These are phyloP conservation scores for Schizonepeta tenuifolia DNA, from an alignment of 257 asterid species.

Conservation along the genomic window DNA sequence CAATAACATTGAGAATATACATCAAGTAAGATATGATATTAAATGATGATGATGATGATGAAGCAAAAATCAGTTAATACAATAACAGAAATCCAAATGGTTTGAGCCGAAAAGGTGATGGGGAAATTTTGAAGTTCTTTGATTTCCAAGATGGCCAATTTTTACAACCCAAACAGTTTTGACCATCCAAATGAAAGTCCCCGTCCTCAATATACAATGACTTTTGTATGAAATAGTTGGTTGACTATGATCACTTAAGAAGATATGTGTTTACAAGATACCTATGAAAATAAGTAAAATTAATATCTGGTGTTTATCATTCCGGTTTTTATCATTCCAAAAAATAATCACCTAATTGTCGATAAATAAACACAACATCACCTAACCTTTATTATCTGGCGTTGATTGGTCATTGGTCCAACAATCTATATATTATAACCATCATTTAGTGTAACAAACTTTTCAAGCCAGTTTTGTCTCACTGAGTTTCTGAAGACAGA, in stretches of 20 bases:
- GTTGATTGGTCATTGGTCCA: slow-evolving; percentile 15
- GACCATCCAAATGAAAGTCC: not conserved
- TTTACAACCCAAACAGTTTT: slow-evolving; percentile 14
- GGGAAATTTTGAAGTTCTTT: slow-evolving; percentile 8
- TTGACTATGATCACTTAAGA: slow-evolving; percentile 17
- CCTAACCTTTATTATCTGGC: not conserved
- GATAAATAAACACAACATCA: not conserved
- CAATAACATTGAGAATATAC: slow-evolving; percentile 10
- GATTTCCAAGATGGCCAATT: slow-evolving; percentile 6
- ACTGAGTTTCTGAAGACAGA: not conserved
- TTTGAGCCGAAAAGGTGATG: slow-evolving; percentile 2
- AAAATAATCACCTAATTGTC: not conserved
- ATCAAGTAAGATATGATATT: slow-evolving; percentile 13
- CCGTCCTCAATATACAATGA: not conserved
- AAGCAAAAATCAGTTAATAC: slow-evolving; percentile 10
- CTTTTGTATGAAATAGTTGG: slow-evolving; percentile 1
- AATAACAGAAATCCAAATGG: slow-evolving; percentile 27
- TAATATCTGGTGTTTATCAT: not conserved
- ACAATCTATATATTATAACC: slow-evolving; percentile 1
- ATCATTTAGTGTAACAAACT: slow-evolving; percentile 13
- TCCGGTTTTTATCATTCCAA: not conserved
- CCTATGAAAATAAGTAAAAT: not conserved
- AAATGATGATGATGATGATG: not conserved
- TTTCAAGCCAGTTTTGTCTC: not conserved
- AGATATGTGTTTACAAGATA: slow-evolving; percentile 2